Conservation (phyloP, 2,329 filamentous ascomycete genomes). For the Alternaria angustiovoidea region DNA sequence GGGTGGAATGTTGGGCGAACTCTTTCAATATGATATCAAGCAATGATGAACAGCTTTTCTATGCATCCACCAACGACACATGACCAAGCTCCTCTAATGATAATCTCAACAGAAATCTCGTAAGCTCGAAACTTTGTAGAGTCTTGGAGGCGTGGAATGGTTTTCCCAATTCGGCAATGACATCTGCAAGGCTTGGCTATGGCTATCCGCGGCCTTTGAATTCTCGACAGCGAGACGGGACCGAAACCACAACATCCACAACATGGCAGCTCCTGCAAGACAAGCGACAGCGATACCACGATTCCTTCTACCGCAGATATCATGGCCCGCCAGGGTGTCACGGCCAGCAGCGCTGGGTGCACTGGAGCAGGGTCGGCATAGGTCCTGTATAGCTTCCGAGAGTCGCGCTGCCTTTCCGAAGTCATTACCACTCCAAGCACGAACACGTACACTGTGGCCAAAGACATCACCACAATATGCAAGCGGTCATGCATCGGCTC, state of each 20-base stretch:
- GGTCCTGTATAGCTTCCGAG: slow-evolving; percentile 22
- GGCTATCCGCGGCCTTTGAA: slow-evolving; percentile 13
- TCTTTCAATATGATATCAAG: slow-evolving; percentile 3
- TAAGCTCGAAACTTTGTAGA: not conserved
- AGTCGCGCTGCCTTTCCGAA: slow-evolving; percentile 18
- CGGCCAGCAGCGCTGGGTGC: slow-evolving; percentile 27
- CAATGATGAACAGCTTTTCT: not conserved
- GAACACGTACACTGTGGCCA: slow-evolving; percentile 12
- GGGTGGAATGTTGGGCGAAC: not conserved
- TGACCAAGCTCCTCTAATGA: not conserved
- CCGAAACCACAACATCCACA: slow-evolving; percentile 26
- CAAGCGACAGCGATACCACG: slow-evolving; percentile 47
- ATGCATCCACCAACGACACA: not conserved
- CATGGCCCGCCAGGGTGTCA: slow-evolving; percentile 43
- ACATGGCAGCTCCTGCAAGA: slow-evolving; percentile 36
- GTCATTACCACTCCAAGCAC: slow-evolving; percentile 17
- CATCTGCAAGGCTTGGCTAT: slow-evolving; percentile 28
- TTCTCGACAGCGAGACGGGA: slow-evolving; percentile 12
- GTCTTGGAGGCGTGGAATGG: slow-evolving; percentile 18
- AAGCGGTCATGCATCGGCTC: slow-evolving; percentile 9
- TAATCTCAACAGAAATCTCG: too few relatives aligned
- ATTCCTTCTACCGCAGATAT: slow-evolving; percentile 49
- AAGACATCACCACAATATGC: slow-evolving; percentile 10
- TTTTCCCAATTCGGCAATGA: slow-evolving; percentile 33
- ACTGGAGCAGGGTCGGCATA: slow-evolving; percentile 27